phyloP scores from a whole-genome alignment of 2,329 filamentous ascomycete species.

The Escovopsis weberi region DNA sequence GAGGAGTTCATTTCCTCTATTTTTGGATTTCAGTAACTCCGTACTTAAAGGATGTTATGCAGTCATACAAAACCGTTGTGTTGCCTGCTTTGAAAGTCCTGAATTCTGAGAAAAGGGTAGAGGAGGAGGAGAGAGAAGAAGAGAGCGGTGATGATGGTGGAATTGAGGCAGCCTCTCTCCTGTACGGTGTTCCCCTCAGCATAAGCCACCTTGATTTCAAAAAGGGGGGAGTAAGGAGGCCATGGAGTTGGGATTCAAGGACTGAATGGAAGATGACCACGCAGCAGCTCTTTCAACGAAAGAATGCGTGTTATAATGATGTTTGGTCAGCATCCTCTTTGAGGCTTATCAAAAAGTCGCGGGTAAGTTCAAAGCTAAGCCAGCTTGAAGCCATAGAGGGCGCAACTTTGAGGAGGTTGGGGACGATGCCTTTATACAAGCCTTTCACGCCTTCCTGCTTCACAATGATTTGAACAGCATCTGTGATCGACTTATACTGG shows the following conservation, averaged over 20 bases:
- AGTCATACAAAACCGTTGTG: too few relatives aligned
- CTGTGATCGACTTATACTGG: conserved; percentile 74
- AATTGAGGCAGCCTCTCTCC: too few relatives aligned
- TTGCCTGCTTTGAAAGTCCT: too few relatives aligned
- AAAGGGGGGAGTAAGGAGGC: neutral
- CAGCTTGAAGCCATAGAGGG: conserved; percentile 98
- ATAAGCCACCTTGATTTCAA: neutral
- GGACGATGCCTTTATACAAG: conserved; percentile 90
- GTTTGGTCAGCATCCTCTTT: conserved; percentile 15
- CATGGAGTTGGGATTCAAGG: neutral
- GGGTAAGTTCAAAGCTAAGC: conserved; percentile 89
- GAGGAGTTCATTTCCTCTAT: too few relatives aligned
- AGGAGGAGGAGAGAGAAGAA: too few relatives aligned
- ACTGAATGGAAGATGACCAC: neutral
- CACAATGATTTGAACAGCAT: conserved; percentile 72
- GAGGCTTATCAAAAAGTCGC: conserved; percentile 65
- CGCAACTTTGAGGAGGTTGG: conserved; percentile 91
- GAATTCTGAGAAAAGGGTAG: too few relatives aligned
- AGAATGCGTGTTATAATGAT: neutral
- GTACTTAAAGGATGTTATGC: too few relatives aligned
- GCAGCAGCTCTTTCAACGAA: neutral
- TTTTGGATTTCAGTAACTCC: too few relatives aligned
- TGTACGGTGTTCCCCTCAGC: too few relatives aligned
- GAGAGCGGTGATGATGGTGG: too few relatives aligned
- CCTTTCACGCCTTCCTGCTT: conserved; percentile 70